These are phyloP conservation scores for Fabrea salina DNA, from an alignment of 169 alveolate species.

Conservation along the genomic window DNA sequence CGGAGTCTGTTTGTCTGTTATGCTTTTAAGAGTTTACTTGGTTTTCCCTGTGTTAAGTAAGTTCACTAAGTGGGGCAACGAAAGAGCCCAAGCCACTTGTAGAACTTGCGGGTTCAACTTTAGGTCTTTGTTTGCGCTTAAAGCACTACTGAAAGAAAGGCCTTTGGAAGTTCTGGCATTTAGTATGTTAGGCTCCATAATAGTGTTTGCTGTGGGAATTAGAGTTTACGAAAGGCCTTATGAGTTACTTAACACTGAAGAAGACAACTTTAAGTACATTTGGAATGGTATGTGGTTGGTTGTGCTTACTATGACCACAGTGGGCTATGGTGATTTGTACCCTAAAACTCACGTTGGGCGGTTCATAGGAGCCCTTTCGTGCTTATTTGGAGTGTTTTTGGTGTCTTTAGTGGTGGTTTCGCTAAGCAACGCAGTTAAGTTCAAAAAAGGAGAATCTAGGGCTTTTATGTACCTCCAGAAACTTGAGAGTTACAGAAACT, in stretches of 20 bases:
- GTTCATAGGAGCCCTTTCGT: conserved; percentile 31
- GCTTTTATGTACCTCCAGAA: neutral
- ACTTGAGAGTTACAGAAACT: too few species aligned
- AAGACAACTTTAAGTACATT: neutral
- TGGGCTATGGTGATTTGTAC: conserved; percentile 42
- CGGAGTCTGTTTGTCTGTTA: conserved; percentile 24
- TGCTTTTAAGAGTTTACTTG: conserved; percentile 41
- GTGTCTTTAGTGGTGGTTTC: conserved; percentile 37
- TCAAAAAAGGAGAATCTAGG: conserved; percentile 14
- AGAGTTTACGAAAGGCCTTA: conserved; percentile 33
- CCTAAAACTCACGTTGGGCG: conserved; percentile 38
- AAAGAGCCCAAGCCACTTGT: conserved; percentile 36
- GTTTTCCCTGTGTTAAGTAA: conserved; percentile 25
- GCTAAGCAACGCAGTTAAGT: neutral
- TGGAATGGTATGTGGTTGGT: conserved; percentile 42
- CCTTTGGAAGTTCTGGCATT: conserved; percentile 39
- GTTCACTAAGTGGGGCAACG: conserved; percentile 42
- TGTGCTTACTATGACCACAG: conserved; percentile 37
- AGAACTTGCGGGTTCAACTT: conserved; percentile 35
- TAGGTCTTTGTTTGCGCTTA: conserved; percentile 42
- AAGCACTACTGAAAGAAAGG: conserved; percentile 37
- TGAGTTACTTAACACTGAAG: neutral
- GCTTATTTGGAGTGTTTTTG: conserved; percentile 33
- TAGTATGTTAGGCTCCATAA: neutral
- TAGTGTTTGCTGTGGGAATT: conserved; percentile 10